phyloP scores from a whole-genome alignment of 306 rosid species.

The Quercus aquifolioides region DNA sequence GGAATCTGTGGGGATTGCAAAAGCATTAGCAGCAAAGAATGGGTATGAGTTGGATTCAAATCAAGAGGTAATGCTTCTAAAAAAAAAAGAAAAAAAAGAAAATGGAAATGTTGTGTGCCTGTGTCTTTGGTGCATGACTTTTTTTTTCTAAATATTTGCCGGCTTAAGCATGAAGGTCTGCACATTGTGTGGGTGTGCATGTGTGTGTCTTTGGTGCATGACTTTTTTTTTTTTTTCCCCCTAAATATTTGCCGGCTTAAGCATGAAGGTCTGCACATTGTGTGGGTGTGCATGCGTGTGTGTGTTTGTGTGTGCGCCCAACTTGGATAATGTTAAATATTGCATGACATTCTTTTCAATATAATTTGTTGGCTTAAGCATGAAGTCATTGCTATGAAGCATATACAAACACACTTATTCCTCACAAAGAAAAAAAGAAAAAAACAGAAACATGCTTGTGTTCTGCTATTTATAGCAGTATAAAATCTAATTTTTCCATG shows the following conservation, averaged over 20 bases:
- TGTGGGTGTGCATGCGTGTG: too few species aligned
- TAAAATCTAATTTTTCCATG: neutral
- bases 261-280: neutral
- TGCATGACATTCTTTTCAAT: neutral
- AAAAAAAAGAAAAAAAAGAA: neutral
- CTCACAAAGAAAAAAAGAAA: too few species aligned
- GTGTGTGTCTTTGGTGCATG: neutral
- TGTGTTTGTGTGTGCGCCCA: neutral
- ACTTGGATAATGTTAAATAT: neutral
- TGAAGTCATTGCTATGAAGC: neutral
- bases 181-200: neutral
- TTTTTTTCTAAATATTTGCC: neutral
- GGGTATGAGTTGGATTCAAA: conserved; percentile 97
- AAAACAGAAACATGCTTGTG: neutral
- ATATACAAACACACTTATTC: neutral
- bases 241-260: neutral
- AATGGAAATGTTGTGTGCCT: neutral
- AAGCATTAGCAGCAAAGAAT: conserved; percentile 95
- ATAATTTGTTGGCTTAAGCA: neutral
- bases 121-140: neutral
- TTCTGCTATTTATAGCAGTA: neutral
- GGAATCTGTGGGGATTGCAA: conserved; percentile 99
- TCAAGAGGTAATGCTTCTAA: conserved; percentile 80
- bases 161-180: neutral
- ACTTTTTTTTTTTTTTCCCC: neutral